Percentiles rank a stretch among this genome's conserved stretches.
These are phyloP conservation scores for Strigomonas culicis DNA, from an alignment of 208 protist genomes.

Conservation along the genomic window DNA sequence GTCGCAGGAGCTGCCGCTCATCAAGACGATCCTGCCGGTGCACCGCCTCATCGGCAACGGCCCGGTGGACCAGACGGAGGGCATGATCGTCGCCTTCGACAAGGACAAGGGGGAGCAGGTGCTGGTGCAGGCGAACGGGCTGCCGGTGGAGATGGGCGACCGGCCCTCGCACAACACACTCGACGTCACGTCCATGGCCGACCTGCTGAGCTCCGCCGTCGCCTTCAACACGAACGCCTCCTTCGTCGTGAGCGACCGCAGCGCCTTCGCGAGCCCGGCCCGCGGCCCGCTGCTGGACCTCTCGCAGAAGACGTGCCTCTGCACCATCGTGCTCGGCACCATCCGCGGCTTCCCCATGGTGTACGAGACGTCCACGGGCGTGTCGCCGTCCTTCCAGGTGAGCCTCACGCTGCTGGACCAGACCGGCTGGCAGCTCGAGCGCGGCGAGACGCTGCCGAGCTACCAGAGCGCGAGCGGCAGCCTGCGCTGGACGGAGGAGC, in stretches of 20 bases:
- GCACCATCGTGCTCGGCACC: slow-evolving; percentile 69
- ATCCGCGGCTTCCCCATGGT: slow-evolving; percentile 88
- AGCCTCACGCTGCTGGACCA: slow-evolving; percentile 82
- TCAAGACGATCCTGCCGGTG: slow-evolving; percentile 66
- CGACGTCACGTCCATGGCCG: slow-evolving; percentile 1
- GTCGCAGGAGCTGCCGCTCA: slow-evolving; percentile 73
- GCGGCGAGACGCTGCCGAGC: slow-evolving; percentile 74
- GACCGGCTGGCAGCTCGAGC: slow-evolving; percentile 76
- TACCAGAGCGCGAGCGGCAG: slow-evolving; percentile 87
- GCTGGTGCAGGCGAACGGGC: slow-evolving; percentile 65
- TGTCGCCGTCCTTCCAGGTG: slow-evolving; percentile 83
- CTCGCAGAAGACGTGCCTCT: slow-evolving; percentile 78
- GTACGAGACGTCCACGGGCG: slow-evolving; percentile 63
- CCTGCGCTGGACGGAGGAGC: slow-evolving; percentile 75
- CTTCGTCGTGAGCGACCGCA: slow-evolving; percentile 44
- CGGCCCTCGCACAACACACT: neutral
- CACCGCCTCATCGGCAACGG: slow-evolving; percentile 58
- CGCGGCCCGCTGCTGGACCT: slow-evolving; percentile 70
- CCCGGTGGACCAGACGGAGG: slow-evolving; percentile 42
- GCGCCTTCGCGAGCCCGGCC: slow-evolving; percentile 21
- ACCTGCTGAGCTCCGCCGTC: slow-evolving; percentile 16
- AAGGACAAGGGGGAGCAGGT: slow-evolving; percentile 76
- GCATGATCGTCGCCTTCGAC: slow-evolving; percentile 76
- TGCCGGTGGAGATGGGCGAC: slow-evolving; percentile 50
- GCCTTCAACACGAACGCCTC: slow-evolving; percentile 51